Base-by-base conservation (phyloP, 805 yeast genomes). In the Candida vartiovaarae region DNA sequence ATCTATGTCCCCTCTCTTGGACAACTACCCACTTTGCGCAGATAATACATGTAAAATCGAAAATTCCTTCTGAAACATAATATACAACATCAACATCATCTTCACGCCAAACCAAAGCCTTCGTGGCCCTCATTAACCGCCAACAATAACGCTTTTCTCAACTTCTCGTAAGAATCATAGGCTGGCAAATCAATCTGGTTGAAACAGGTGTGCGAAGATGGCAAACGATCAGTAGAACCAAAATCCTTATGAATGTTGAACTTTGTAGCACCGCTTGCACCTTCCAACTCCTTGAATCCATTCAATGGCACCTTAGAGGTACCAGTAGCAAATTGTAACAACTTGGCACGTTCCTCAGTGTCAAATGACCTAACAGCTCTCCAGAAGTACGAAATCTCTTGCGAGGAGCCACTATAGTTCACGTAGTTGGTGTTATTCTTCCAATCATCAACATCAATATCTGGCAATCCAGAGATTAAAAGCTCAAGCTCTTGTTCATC, bases 371-470 rank as follows among this genome's bases (percentile, higher is more conserved):
- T 78, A 10, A 93, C 96, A 1, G 97, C 96, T 59, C 97, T 74
- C 99, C 99, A 93, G 66, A 93, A 93, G 86, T 97, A 91, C 58
- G 84, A 89, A 44, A 93, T 82, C 59, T 90, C 97, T 29, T 86
- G 80, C 2, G 95, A 85, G 2, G 85, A 74, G 1, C 90, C 74
- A 0, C 88, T 76, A 61, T 91, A 93, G 59, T 89, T 91, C 39
- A 76, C 82, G 64, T 93, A 84, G 1, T 68, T 71, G 2, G 96
- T 78, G 60, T 93, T 85, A 56, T 79, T 82, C 52, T 85, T 84
- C 99, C 99, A 93, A 60, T 93, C 99, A 53, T 82, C 87, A 23
- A 91, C 91, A 65, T 88, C 96, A 55, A 93, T 89, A 55, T 91
- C 96, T 2, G 99, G 99, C 55, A 93, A 70, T 3, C 99, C 99